These are phyloP conservation scores for Fusarium bactridioides DNA, from an alignment of 2,329 filamentous ascomycete genomes.

Conservation along the genomic window DNA sequence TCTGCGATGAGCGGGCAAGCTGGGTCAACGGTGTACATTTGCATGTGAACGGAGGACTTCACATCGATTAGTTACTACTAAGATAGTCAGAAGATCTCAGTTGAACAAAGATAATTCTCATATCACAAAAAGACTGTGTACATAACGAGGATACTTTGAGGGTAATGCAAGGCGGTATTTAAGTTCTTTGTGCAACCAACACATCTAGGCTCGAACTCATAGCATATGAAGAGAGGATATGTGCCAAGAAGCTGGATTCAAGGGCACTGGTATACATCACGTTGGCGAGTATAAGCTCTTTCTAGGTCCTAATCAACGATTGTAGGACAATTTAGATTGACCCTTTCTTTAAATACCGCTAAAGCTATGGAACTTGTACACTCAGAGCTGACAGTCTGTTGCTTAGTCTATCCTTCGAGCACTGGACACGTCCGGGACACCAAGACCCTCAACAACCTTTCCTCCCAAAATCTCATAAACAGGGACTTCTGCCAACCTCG, in stretches of 20 bases:
- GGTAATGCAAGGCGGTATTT: no score
- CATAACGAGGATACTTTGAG: no score
- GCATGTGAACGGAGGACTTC: not conserved
- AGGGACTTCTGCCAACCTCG: not conserved
- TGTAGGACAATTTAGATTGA: fast-evolving
- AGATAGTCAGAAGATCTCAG: fast-evolving
- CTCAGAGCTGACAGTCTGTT: not conserved
- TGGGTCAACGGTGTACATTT: not conserved
- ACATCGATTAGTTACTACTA: not conserved
- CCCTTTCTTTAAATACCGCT: fast-evolving
- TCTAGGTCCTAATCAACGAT: no score
- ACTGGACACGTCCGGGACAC: not conserved
- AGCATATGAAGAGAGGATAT: no score
- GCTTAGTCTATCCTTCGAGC: not conserved
- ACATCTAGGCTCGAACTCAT: no score
- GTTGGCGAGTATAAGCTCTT: no score
- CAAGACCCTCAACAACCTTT: not conserved
- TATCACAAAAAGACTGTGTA: fast-evolving
- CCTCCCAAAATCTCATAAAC: not conserved
- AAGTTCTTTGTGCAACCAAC: no score
- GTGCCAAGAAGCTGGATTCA: no score
- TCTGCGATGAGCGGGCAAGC: not conserved
- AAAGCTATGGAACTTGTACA: not conserved
- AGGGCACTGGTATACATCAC: no score
- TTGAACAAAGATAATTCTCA: not conserved